phyloP scores from a whole-genome alignment of 2,329 filamentous ascomycete genomes.

The Botrytis squamosa region DNA sequence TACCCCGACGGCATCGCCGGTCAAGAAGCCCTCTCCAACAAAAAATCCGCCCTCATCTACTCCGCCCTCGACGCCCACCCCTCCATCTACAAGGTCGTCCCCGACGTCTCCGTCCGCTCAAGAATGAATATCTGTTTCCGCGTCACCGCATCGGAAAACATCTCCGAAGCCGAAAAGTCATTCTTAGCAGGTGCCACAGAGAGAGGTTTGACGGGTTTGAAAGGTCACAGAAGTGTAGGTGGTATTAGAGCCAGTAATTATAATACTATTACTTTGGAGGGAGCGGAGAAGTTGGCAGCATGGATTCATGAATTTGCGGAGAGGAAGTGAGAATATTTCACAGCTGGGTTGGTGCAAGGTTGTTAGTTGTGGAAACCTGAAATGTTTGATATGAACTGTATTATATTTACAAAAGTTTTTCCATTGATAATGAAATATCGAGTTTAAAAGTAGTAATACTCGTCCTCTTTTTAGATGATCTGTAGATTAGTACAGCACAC shows the following conservation, averaged over 20 bases:
- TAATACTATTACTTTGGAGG: constrained; percentile 72
- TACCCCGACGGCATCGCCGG: constrained; percentile 70
- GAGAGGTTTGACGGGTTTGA: constrained; percentile 73
- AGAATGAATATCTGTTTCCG: constrained; percentile 97
- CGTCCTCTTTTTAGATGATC: neutral
- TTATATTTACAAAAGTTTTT: neutral
- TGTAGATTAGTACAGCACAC: neutral
- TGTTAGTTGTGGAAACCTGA: neutral
- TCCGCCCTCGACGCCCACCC: constrained; percentile 70
- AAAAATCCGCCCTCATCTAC: constrained; percentile 79
- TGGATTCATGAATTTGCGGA: constrained; percentile 58
- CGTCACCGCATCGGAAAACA: constrained; percentile 45
- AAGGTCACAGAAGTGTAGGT: constrained; percentile 84
- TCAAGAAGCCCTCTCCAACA: constrained; percentile 69
- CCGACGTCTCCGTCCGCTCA: constrained; percentile 71
- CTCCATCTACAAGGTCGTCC: constrained; percentile 69
- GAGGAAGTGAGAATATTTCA: neutral
- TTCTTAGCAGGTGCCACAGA: constrained; percentile 67
- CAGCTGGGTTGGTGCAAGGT: neutral
- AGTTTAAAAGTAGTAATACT: neutral
- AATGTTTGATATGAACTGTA: neutral
- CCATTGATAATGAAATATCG: neutral
- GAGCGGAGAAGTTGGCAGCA: constrained; percentile 63
- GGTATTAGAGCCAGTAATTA: constrained; percentile 88
- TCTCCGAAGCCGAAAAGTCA: constrained; percentile 68